Conservation (phyloP, 139 green algal species). For the Diplosphaera chodatii region DNA sequence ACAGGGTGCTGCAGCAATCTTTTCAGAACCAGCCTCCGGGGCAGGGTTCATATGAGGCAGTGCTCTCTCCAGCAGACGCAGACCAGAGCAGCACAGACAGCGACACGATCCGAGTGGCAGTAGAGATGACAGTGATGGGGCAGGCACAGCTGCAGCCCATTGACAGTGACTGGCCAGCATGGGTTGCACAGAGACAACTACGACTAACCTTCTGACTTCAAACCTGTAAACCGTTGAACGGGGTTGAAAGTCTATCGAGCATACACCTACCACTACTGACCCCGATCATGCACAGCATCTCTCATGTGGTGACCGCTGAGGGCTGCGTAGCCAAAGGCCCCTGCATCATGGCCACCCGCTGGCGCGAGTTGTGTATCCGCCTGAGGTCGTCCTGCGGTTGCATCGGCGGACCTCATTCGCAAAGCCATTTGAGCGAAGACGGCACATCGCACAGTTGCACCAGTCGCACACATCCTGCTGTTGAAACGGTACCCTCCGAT, state of each 20-base stretch:
- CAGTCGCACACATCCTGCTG: too few species aligned
- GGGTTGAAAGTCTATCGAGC: too few species aligned
- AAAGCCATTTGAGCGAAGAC: too few species aligned
- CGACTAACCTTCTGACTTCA: background rate
- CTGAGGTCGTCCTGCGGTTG: slow-evolving; percentile 22
- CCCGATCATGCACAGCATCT: too few species aligned
- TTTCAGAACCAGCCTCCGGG: background rate
- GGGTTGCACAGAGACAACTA: background rate
- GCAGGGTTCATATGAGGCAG: background rate
- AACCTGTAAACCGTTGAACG: too few species aligned
- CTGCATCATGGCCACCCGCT: background rate
- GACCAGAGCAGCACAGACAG: background rate
- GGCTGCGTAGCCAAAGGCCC: background rate
- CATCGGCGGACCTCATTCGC: too few species aligned
- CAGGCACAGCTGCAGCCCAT: background rate
- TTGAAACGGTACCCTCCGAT: too few species aligned
- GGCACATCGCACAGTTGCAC: too few species aligned
- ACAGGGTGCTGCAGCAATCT: background rate
- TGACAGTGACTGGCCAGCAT: background rate
- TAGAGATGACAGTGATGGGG: background rate
- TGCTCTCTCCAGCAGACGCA: background rate
- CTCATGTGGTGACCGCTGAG: too few species aligned
- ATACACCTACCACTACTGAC: too few species aligned
- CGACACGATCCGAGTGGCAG: background rate
- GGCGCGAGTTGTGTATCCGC: slow-evolving; percentile 26